phyloP scores from a whole-genome alignment of 257 asterid genomes.

The Ballota nigra region DNA sequence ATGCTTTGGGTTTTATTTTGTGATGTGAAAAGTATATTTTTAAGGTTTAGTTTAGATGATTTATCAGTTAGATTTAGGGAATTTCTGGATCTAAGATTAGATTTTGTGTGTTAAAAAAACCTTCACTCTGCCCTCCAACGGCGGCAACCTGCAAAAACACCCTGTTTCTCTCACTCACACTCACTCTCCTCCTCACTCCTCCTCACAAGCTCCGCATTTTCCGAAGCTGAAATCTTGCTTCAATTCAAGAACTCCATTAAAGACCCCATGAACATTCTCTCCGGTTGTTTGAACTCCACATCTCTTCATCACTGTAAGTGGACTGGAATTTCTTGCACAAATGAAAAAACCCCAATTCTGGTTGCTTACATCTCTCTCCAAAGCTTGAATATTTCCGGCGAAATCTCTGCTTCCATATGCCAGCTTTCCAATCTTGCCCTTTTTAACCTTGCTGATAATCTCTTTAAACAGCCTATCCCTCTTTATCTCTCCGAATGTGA shows the following conservation, averaged over 20 bases:
- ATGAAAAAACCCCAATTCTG: slow-evolving; percentile 28
- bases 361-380: slow-evolving; percentile 59
- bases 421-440: slow-evolving; percentile 48
- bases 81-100: too few relatives aligned
- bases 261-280: slow-evolving; percentile 54
- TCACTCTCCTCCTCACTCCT: slow-evolving; percentile 40
- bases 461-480: too few relatives aligned
- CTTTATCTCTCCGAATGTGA: slow-evolving; percentile 65
- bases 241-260: slow-evolving; percentile 67
- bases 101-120: too few relatives aligned
- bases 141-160: slow-evolving; percentile 37
- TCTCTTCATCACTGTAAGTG: slow-evolving; percentile 64
- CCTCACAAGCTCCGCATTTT: slow-evolving; percentile 34
- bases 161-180: slow-evolving; percentile 32
- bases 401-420: slow-evolving; percentile 68
- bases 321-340: slow-evolving; percentile 77
- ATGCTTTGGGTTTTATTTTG: too few relatives aligned
- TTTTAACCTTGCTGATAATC: slow-evolving; percentile 69
- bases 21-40: too few relatives aligned
- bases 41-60: too few relatives aligned
- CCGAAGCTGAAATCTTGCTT: slow-evolving; percentile 65
- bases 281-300: slow-evolving; percentile 62
- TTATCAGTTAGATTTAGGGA: too few relatives aligned
- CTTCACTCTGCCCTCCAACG: slow-evolving; percentile 47
- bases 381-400: slow-evolving; percentile 75